Evolutionary conservation across 164 flowering plant genomes (phyloP).

Genomic region (Santalum album): DNA sequence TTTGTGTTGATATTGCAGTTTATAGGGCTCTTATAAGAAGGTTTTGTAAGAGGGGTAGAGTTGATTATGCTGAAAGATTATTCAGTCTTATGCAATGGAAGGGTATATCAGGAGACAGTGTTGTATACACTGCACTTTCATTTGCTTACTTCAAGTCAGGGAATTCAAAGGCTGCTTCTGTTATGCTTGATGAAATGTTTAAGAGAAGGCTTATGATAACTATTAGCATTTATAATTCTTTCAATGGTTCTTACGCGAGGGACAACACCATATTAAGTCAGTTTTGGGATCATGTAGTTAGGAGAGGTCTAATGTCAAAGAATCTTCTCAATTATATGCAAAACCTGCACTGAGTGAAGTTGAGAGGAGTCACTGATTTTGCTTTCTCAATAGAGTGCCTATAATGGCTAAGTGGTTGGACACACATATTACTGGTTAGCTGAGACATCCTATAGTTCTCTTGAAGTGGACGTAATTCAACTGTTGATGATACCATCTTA

Average conservation of each 20-base stretch:
- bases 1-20: slow-evolving; percentile 43
- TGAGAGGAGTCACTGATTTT: no score
- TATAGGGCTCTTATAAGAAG: slow-evolving; percentile 74
- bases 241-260: slow-evolving; percentile 48
- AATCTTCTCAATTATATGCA: slow-evolving; percentile 7
- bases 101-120: slow-evolving; percentile 58
- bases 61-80: slow-evolving; percentile 49
- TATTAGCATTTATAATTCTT: slow-evolving; percentile 41
- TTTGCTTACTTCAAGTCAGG: slow-evolving; percentile 61
- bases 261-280: slow-evolving; percentile 24
- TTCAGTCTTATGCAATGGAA: slow-evolving; percentile 47
- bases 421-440: no score
- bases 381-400: no score
- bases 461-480: no score
- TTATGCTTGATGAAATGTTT: slow-evolving; percentile 58
- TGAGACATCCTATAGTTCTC: no score
- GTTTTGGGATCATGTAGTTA: slow-evolving; percentile 49
- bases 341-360: no score
- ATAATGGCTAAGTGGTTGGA: no score
- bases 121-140: slow-evolving; percentile 53
- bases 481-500: no score
- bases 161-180: slow-evolving; percentile 30
- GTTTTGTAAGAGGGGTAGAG: slow-evolving; percentile 53
- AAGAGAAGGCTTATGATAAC: slow-evolving; percentile 52
- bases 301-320: slow-evolving; percentile 48